Evolutionary conservation across 1,139 yeast genomes (phyloP), one percentile per base, ranked within the genome.

Genomic region (Saccharomycopsis crataegensis): DNA sequence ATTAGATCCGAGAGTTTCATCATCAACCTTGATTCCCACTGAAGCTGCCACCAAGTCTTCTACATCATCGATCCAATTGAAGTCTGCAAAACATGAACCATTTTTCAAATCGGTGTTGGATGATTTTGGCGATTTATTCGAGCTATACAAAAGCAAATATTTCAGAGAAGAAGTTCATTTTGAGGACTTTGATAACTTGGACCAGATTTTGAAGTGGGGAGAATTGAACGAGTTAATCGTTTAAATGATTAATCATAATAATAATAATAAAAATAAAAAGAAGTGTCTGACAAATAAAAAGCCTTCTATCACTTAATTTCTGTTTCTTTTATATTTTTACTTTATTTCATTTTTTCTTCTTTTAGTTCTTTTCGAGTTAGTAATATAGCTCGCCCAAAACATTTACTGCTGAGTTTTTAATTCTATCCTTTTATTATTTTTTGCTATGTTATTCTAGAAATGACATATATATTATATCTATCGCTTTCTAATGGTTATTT

Each of bases 131-230:
- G 48, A 54, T 33, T 34, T 36, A 28, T 53, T 50, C 22, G 40
- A 53, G 32, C 8, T 38, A 1, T 52, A 52, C 16, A 49, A 50
- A 36, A 45, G 43, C 5, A 36, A 34, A 22, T 48, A 50, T 22
- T 50, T 55, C 22, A 43, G 58, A 32, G 58, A 55, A 50, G 42
- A n/a, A 8, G 58, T 53, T 6, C 28, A 43, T 16, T 48, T 53
- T 28, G 49, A 48, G 6, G 52, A 55, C 44, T 55, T 55, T 43
- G 52, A 55, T 16, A 53, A 48, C 42, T 37, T 53, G 40, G 54
- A 53, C 11, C 51, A 55, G 40, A 41, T 55, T n/a, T 36, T 53
- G 22, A 53, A 53, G 36, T 55, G 58, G 58, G 58, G 52, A 1
- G 58, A 55, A 28, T 40, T 55, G 12, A 55, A 55, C 43, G 57